Conservation (phyloP, 2,329 filamentous ascomycete genomes). For the Lizonia empirigonia region DNA sequence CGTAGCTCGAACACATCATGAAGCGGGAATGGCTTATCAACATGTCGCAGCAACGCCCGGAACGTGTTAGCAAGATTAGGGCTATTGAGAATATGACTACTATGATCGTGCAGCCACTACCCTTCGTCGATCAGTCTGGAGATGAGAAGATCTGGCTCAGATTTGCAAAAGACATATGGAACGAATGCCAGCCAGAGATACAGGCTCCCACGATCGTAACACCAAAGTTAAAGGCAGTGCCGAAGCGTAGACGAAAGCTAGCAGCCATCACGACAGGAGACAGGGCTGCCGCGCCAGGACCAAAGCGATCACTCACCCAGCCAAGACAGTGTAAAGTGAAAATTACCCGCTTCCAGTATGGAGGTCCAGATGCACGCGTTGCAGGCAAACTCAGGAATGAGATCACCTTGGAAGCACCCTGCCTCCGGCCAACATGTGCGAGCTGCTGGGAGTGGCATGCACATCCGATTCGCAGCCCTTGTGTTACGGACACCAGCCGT, state of each 20-base stretch:
- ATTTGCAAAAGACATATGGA: slow-evolving; percentile 22
- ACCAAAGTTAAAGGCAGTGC: background rate
- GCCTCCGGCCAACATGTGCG: slow-evolving; percentile 19
- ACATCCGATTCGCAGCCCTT: slow-evolving; percentile 2
- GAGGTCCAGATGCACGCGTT: slow-evolving; percentile 13
- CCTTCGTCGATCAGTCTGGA: background rate
- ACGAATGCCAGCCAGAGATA: background rate
- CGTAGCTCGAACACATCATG: background rate
- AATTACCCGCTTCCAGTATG: slow-evolving; percentile 24
- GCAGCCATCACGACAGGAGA: background rate
- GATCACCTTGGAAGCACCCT: slow-evolving; percentile 21
- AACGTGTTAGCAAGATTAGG: slow-evolving; percentile 5
- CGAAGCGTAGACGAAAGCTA: background rate
- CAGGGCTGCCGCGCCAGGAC: background rate
- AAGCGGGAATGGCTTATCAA: background rate
- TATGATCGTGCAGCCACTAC: background rate
- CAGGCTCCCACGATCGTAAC: background rate
- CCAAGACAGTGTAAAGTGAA: slow-evolving; percentile 22
- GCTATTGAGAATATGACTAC: background rate
- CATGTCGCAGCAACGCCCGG: slow-evolving; percentile 1
- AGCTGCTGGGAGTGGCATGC: slow-evolving; percentile 23
- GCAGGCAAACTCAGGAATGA: slow-evolving; percentile 9
- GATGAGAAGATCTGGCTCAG: slow-evolving; percentile 2
- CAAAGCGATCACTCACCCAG: background rate
- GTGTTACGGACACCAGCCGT: background rate